phyloP scores from a whole-genome alignment of 768 basidiomycete genomes.

The Dentipellis sp. region DNA sequence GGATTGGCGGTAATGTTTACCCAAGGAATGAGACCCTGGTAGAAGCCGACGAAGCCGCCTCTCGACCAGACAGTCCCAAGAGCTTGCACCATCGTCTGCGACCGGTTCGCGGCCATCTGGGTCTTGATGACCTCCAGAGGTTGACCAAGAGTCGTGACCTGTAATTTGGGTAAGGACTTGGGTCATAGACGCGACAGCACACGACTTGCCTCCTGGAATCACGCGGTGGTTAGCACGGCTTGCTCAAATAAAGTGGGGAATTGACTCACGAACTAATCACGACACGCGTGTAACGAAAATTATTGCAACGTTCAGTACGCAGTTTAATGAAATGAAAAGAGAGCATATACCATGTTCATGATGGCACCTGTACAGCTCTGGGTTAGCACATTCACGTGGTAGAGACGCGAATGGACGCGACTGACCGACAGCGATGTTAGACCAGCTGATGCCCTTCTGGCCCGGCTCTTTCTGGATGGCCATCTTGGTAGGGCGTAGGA shows the following conservation, averaged over 20 bases:
- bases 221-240: not conserved
- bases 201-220: conserved; percentile 59
- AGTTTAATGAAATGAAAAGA: not conserved
- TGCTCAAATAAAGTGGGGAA: too few relatives aligned
- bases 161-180: conserved; percentile 4
- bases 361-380: conserved; percentile 57
- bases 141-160: conserved; percentile 98
- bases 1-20: conserved; percentile 32
- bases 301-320: too few relatives aligned
- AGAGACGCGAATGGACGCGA: conserved; percentile 3
- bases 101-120: conserved; percentile 97
- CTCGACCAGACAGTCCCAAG: conserved; percentile 82
- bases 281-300: too few relatives aligned
- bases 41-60: conserved; percentile 85
- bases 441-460: conserved; percentile 88
- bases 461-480: conserved; percentile 81
- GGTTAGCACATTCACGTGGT: not conserved
- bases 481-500: conserved; percentile 35
- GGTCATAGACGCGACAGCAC: not conserved
- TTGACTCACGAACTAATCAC: conserved; percentile 26
- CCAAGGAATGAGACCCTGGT: conserved; percentile 99
- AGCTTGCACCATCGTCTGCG: conserved; percentile 84
- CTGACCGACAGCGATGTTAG: conserved; percentile 91
- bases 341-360: conserved; percentile 87
- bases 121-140: conserved; percentile 98